These are phyloP conservation scores for Pichia exigua DNA, from an alignment of 805 yeast species.

Conservation along the genomic window DNA sequence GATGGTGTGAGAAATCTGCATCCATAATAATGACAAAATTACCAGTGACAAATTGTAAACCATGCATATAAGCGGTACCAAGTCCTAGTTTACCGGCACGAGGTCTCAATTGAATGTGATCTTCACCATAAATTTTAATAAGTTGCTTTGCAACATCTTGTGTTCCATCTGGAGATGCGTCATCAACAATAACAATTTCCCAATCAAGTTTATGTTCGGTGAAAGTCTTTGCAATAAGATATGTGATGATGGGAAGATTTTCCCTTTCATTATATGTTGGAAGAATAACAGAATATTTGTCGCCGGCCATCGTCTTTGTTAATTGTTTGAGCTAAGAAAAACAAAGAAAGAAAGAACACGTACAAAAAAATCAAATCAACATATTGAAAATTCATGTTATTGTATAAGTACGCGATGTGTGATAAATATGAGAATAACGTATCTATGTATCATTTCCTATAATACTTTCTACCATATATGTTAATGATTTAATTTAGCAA, in stretches of 20 bases:
- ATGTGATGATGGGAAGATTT: constrained; percentile 60
- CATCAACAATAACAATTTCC: constrained; percentile 76
- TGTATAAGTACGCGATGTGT: neutral
- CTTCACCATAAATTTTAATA: constrained; percentile 47
- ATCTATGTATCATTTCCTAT: no score
- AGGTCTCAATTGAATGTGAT: constrained; percentile 57
- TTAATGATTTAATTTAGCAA: no score
- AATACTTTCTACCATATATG: no score
- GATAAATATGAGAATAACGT: no score
- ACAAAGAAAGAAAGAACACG: neutral
- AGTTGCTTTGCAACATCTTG: constrained; percentile 62
- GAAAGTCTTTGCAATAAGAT: constrained; percentile 64
- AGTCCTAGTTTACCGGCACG: constrained; percentile 73
- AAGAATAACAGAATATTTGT: constrained; percentile 65
- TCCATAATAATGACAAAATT: constrained; percentile 76
- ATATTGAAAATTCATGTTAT: neutral
- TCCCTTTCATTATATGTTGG: constrained; percentile 74
- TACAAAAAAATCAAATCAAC: neutral
- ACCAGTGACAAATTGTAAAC: constrained; percentile 62
- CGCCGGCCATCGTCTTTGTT: constrained; percentile 13
- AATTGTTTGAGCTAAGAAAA: neutral
- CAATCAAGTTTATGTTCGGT: constrained; percentile 48
- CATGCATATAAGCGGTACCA: constrained; percentile 78
- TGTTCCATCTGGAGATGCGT: constrained; percentile 76
- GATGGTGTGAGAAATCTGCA: constrained; percentile 79